These are phyloP conservation scores for Plasmodium relictum DNA, from an alignment of 169 alveolate species.

Conservation along the genomic window DNA sequence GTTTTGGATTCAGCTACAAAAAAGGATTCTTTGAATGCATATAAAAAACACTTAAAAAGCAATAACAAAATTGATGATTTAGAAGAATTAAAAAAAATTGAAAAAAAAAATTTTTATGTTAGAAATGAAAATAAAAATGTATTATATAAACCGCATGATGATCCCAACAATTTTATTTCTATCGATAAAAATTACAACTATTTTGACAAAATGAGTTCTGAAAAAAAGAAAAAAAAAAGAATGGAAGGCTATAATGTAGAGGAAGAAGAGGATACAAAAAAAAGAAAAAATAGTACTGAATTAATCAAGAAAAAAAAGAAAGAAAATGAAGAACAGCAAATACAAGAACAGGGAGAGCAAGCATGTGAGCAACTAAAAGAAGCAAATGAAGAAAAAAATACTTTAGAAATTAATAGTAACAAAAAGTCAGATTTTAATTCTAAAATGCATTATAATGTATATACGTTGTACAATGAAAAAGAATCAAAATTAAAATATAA, in stretches of 20 bases:
- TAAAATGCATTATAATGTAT: slow-evolving; percentile 32
- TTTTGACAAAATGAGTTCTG: slow-evolving; percentile 1
- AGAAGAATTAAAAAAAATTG: slow-evolving; percentile 31
- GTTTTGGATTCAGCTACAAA: slow-evolving; percentile 43
- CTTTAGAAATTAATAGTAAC: slow-evolving; percentile 1
- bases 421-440: slow-evolving; percentile 46
- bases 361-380: not conserved
- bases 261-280: not conserved
- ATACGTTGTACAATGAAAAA: slow-evolving; percentile 48
- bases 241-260: slow-evolving; percentile 6
- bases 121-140: slow-evolving; percentile 13
- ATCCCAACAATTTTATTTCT: not conserved
- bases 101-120: slow-evolving; percentile 34
- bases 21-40: slow-evolving; percentile 34
- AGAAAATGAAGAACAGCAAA: not conserved
- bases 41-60: slow-evolving; percentile 40
- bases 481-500: slow-evolving; percentile 67
- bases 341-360: not conserved
- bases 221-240: slow-evolving; percentile 12
- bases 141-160: not conserved
- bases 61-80: slow-evolving; percentile 71
- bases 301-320: not conserved
- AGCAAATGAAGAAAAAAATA: not conserved
- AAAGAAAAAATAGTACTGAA: not conserved
- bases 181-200: not conserved